A percentile compares a stretch with the other conserved stretches of the same genome.
Conservation (phyloP, 306 rosid species). For the Pterocarpus santalinus region DNA sequence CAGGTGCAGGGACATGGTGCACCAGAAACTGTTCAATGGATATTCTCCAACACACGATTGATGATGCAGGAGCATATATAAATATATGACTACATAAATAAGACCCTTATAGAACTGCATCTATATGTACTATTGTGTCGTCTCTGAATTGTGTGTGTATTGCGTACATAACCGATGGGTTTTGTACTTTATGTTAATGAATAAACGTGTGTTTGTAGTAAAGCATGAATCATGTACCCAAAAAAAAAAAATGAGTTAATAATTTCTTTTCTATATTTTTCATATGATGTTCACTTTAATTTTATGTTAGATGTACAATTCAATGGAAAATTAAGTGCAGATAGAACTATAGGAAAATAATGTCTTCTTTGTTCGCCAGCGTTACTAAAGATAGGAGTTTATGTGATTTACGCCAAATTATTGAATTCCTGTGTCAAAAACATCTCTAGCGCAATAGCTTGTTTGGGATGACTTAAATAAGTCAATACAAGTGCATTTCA, state of each 20-base stretch:
- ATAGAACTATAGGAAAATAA: too few species aligned
- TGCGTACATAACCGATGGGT: neutral
- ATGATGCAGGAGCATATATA: neutral
- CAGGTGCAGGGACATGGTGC: neutral
- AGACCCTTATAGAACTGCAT: neutral
- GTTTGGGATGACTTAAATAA: too few species aligned
- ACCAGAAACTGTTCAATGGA: conserved; percentile 5
- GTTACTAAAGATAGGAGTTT: too few species aligned
- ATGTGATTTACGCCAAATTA: too few species aligned
- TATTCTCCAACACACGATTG: neutral
- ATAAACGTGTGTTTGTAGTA: neutral
- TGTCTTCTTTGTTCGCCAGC: too few species aligned
- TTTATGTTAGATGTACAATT: neutral
- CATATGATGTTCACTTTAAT: neutral
- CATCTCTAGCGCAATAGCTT: too few species aligned
- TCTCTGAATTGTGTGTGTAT: too few species aligned
- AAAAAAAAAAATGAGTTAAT: too few species aligned
- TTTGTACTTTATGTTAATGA: neutral
- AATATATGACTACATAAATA: neutral
- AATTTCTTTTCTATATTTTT: too few species aligned
- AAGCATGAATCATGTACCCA: too few species aligned
- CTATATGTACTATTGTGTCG: neutral
- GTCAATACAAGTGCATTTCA: too few species aligned
- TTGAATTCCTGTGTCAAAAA: too few species aligned
- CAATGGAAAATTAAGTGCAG: neutral